Evolutionary conservation across 179 eudicot species (phyloP).

Genomic region (Silene coronaria): DNA sequence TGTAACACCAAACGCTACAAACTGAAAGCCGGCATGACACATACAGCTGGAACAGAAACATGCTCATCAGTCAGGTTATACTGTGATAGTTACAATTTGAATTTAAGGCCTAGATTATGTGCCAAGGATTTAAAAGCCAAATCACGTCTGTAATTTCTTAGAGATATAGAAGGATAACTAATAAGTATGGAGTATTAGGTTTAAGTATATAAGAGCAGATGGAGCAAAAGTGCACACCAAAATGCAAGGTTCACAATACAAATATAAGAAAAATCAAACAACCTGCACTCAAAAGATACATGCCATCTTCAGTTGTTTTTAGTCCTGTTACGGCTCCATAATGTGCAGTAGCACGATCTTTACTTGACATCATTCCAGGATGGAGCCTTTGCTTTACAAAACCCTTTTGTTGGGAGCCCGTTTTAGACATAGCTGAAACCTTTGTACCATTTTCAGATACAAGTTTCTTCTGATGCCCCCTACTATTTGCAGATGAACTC

Average conservation of each 20-base stretch:
- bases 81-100: too few relatives aligned
- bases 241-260: neutral
- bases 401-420: conserved; percentile 40
- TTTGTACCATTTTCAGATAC: conserved; percentile 44
- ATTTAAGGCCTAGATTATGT: neutral
- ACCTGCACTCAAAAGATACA: conserved; percentile 97
- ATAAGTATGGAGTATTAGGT: neutral
- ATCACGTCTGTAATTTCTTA: neutral
- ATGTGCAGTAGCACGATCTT: conserved; percentile 89
- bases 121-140: too few relatives aligned
- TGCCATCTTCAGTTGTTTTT: conserved; percentile 82
- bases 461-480: conserved; percentile 45
- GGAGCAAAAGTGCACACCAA: neutral
- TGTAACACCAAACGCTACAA: neutral
- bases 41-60: neutral
- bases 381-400: conserved; percentile 68
- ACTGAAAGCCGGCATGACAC: neutral
- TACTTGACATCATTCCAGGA: conserved; percentile 81
- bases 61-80: neutral
- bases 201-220: neutral
- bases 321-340: conserved; percentile 89
- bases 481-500: conserved; percentile 41
- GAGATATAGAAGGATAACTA: neutral
- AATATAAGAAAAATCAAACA: conserved; percentile 5
- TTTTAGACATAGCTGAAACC: conserved; percentile 32